Base-by-base conservation (phyloP, 2,329 filamentous ascomycete species). In the Alternaria gansuensis region DNA sequence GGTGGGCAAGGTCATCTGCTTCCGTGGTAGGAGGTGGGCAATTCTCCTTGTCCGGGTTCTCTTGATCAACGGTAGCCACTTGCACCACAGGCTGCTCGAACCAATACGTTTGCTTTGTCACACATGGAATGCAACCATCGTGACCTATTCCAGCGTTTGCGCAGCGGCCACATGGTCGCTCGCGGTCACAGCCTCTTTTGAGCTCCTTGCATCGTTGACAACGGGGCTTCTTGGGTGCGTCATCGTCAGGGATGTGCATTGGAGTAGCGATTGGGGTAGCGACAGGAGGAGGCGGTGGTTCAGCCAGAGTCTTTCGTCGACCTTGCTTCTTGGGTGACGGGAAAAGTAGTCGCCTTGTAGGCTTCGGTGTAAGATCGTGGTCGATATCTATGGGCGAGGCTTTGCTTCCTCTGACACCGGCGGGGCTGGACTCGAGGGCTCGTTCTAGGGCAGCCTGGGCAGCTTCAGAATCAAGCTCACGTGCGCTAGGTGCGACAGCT, bases 261-360 rank as follows among this genome's bases (percentile, higher is more conserved):
- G 39, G 50, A 34, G 43, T 44, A 21, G 55, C 45, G 4, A 57
- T 59, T 8, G 39, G 50, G 39, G 40, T 29, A 23, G 57, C 43
- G 9, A 57, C 45, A 28, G 62, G 54, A 9, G 59, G 55, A 17
- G 53, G 41, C 11, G 54, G 64, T 51, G 33, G 76, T 74, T 88
- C 86, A 48, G 84, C 83, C 2, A 91, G 81, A 23, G 85, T 83
- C 71, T 87, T 91, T 1, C 83, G 79, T 44, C 86, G 82, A 34
- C 84, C 85, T 29, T 87, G 85, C 64, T 89, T 90, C 41, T 88
- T 84, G 2, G 91, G 91, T 0, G 90, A 93, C 1, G 91, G 90
- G 70, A 95, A 95, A 1, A 95, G 82, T 2, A 93, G 77, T 57
- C 92, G 84, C 60, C 90, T 84, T 0, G 90, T 93, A 23, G 85